A percentile compares a stretch with the other conserved stretches of the same genome.
These are phyloP conservation scores for Lichina pygmaea DNA, from an alignment of 495 filamentous ascomycete species.

Conservation along the genomic window DNA sequence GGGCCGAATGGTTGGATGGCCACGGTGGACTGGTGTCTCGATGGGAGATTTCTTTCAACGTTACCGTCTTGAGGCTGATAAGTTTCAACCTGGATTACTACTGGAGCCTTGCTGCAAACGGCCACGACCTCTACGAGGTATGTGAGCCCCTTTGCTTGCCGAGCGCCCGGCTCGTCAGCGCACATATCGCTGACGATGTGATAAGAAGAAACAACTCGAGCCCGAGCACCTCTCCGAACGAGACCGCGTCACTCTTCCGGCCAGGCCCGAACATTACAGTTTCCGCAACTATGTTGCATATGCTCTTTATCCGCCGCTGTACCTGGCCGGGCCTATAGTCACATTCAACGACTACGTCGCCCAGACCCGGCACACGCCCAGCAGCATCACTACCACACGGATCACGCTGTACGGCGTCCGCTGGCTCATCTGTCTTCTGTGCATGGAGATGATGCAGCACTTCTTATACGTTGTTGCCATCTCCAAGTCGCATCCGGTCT, in stretches of 20 bases:
- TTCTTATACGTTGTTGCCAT: conserved; percentile 88
- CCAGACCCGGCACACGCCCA: conserved; percentile 45
- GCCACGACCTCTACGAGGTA: conserved; percentile 62
- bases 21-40: conserved; percentile 58
- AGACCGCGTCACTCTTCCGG: conserved; percentile 57
- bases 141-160: conserved; percentile 7
- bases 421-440: conserved; percentile 55
- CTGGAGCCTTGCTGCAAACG: conserved; percentile 52
- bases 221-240: conserved; percentile 58
- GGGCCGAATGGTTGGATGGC: conserved; percentile 41
- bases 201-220: conserved; percentile 95
- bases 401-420: conserved; percentile 60
- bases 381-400: conserved; percentile 34
- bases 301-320: conserved; percentile 72
- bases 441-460: conserved; percentile 85
- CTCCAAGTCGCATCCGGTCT: conserved; percentile 48
- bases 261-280: conserved; percentile 37
- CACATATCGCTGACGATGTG: conserved; percentile 26
- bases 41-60: conserved; percentile 93
- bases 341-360: conserved; percentile 98
- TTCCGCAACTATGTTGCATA: conserved; percentile 76
- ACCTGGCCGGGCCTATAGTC: conserved; percentile 74
- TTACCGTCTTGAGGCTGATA: conserved; percentile 78
- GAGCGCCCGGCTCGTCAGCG: background rate
- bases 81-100: conserved; percentile 95